Conservation (phyloP, 2,329 filamentous ascomycete genomes). For the Exophiala sideris region DNA sequence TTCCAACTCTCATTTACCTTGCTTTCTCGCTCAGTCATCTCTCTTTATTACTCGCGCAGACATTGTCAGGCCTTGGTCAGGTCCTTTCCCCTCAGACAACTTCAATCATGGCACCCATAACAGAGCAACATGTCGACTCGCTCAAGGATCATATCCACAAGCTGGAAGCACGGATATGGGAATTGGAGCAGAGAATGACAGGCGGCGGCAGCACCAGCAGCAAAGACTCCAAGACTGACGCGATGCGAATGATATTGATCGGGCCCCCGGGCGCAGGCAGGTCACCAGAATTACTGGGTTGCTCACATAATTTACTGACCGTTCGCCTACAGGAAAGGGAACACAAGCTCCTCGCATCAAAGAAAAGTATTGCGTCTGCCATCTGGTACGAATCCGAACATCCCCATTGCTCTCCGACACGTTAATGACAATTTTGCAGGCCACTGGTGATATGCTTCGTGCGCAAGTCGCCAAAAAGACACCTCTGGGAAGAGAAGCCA, state of each 20-base stretch:
- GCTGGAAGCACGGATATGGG: slow-evolving; percentile 81
- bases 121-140: slow-evolving; percentile 73
- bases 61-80: slow-evolving; percentile 28
- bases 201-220: slow-evolving; percentile 51
- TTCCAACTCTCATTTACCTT: slow-evolving; percentile 16
- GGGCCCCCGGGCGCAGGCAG: slow-evolving; percentile 94
- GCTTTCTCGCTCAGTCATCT: slow-evolving; percentile 22
- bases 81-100: slow-evolving; percentile 23
- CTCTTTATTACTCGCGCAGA: slow-evolving; percentile 29
- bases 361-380: slow-evolving; percentile 95
- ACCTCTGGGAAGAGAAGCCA: slow-evolving; percentile 85
- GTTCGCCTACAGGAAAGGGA: slow-evolving; percentile 73
- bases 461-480: slow-evolving; percentile 99
- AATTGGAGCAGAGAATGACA: slow-evolving; percentile 71
- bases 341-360: slow-evolving; percentile 98
- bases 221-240: slow-evolving; percentile 53
- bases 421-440: slow-evolving; percentile 51
- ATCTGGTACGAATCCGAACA: slow-evolving; percentile 65
- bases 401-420: background rate
- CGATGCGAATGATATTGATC: slow-evolving; percentile 95
- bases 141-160: slow-evolving; percentile 79
- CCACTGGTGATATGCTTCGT: slow-evolving; percentile 97
- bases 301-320: slow-evolving; percentile 10
- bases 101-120: slow-evolving; percentile 77
- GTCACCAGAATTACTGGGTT: slow-evolving; percentile 33